Base-by-base conservation (phyloP, 176 grass and related monocot genomes). In the Cenchrus fungigraminus region DNA sequence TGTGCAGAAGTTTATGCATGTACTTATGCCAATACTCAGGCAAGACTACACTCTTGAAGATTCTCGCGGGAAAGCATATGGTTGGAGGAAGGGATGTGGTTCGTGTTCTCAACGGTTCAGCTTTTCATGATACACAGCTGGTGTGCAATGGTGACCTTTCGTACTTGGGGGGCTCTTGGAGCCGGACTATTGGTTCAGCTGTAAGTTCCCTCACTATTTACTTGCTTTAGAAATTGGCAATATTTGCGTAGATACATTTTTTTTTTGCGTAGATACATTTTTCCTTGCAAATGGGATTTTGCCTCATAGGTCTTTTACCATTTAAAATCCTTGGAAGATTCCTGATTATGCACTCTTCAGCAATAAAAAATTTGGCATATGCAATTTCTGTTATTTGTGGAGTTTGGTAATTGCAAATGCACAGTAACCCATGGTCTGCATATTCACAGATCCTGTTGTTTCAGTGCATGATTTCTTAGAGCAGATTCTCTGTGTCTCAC, bases 11-110 rank as follows among this genome's bases (percentile, higher is more conserved):
- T 56, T 59, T 80, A 86, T 78, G 20, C 46, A 16, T 8, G 1
- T 29, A 58, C 19, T 87, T 88, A 73, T 84, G 67, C 6, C 31
- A 84, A 87, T 77, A 74, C 84, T 65, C 81, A 98, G 96, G 96
- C 44, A 98, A 98, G 87, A 98, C 96, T 19, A 95, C 96, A n/a
- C 88, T 98, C 44, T 88, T 98, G 57, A 98, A 94, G 87, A 98
- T 98, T 77, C 83, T 98, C 79, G 96, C 91, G 8, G 96, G 96
- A 49, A 98, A 98, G 55, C 96, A 98, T 79, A 95, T 98, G 93
- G 93, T 98, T 87, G 96, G 93, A 81, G 96, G 96, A 84, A 93
- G 93, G 77, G 93, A 98, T 76, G 96, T 95, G 52, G 85, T 98
- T 40, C 86, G 91, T 81, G 93, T 98, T 83, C 82, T 98, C 16